Base-by-base conservation (phyloP, 2,329 filamentous ascomycete species). In the Exserohilum rostratum region DNA sequence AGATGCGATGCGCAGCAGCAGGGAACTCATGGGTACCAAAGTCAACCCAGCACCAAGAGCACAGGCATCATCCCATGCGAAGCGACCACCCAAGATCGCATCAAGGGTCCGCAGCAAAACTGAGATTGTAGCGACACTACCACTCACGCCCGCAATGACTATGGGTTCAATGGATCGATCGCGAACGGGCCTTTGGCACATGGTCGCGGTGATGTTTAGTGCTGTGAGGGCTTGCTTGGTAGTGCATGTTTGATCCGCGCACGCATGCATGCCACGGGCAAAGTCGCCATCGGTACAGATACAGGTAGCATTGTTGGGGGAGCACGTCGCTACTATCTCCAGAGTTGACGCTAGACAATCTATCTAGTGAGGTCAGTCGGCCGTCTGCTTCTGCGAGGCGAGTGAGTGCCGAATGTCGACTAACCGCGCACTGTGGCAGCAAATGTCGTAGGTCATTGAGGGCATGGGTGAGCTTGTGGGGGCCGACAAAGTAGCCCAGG, bases 61-160 rank as follows among this genome's bases (percentile, higher is more conserved):
- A 31, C 39, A 45, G 34, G 39, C 48, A 30, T 50, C 48, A 20
- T 45, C 27, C 48, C 48, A 50, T 6, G 31, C 39, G 34, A 50
- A 50, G 12, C 29, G 40, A 6, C 48, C 11, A n/a, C 18, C 22
- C 6, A 45, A n/a, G 18, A 45, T 30, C 11, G 18, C 39, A 38
- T 44, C 31, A 5, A 38, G 34, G 3, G 39, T 39, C n/a, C 39
- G 39, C 31, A 44, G 18, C 20, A 45, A 4, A n/a, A 45, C 39
- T 15, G 47, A 27, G 9, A 50, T 13, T 11, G 40, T 18, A 34
- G 47, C 29, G 12, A 25, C 17, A 22, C 30, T 30, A 4, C 38
- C 47, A 2, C 37, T 50, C 11, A 44, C 20, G 29, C 22, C 15
- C 6, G 47, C 29, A 12, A 43, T 31, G 13, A 35, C 15, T 5